A percentile compares a stretch with the other conserved stretches of the same genome.
Conservation (phyloP, 139 green algal genomes). For the Monoraphidium neglectum region DNA sequence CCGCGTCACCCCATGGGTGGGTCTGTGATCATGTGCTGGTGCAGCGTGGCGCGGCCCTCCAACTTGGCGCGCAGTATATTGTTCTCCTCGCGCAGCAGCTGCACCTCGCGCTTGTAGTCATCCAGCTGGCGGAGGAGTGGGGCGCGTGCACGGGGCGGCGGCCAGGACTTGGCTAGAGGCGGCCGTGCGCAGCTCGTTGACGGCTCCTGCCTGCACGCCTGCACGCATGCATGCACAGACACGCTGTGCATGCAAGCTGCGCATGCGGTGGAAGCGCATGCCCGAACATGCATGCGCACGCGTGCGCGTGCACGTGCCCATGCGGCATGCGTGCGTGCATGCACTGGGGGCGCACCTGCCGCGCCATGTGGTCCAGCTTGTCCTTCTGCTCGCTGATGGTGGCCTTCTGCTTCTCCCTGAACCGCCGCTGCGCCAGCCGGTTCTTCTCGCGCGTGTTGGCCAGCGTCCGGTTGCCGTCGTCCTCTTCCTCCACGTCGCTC, state of each 20-base stretch:
- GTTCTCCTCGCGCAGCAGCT: constrained; percentile 5
- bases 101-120: not conserved
- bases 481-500: too few species aligned
- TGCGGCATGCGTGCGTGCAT: not conserved
- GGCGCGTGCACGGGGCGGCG: too few species aligned
- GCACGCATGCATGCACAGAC: not conserved
- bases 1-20: too few species aligned
- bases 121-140: too few species aligned
- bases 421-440: constrained; percentile 44
- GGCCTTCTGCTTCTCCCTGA: constrained; percentile 48
- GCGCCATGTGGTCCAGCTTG: constrained; percentile 18
- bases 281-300: not conserved
- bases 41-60: not conserved
- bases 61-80: not conserved
- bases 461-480: too few species aligned
- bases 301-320: not conserved
- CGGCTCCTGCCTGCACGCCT: not conserved
- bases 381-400: constrained; percentile 36
- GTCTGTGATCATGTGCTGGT: not conserved
- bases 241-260: not conserved
- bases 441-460: constrained; percentile 48
- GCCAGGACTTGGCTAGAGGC: not conserved
- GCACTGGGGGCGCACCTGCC: constrained; percentile 12
- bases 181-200: not conserved
- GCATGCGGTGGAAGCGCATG: not conserved